Base-by-base conservation (phyloP, 2,329 filamentous ascomycete genomes). In the Ophiostoma himal-ulmi region DNA sequence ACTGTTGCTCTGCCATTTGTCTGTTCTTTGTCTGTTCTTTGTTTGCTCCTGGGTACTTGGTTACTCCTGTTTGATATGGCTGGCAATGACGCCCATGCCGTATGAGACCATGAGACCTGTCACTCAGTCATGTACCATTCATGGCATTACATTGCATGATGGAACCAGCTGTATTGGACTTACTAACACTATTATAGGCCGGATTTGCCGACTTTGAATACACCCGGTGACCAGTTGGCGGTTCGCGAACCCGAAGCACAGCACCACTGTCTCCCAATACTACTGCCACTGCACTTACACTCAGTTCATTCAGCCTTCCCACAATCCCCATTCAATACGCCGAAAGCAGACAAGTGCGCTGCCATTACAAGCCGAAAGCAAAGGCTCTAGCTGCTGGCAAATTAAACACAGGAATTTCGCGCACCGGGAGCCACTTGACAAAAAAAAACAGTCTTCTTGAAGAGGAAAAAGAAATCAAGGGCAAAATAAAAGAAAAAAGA, bases 321-420 rank as follows among this genome's bases (percentile, higher is more conserved):
- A 62, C 20, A 64, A 39, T 37, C 69, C 39, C 57, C 69, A 64
- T 54, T 65, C 48, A 54, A 22, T 54, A 66, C n/a, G 69, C 70
- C 67, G 57, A 70, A 70, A 70, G 67, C 57, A 68, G 67, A 48
- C 67, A 68, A 68, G 70, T 68, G 36, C 62, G 26, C 30, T 36
- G 30, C 57, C 52, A 3, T 64, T 34, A 48, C 30, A 64, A 39
- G 60, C n/a, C 39, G 34, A 22, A 22, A 54, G 48, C 48, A 22
- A 22, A n/a, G 20, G 3, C 30, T 11, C 57, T 20, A 36, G n/a
- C 52, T 57, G 10, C 52, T 26, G 57, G 62, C 48, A 57, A 67
- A 68, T 64, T 54, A 69, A 44, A 69, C 60, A 14, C 62, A 30
- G n/a, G 39, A 67, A 70, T 68, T 71, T 70, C 64, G 65, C 70